Conservation (phyloP, 768 basidiomycete genomes). For the Xanthoconium purpureum region DNA sequence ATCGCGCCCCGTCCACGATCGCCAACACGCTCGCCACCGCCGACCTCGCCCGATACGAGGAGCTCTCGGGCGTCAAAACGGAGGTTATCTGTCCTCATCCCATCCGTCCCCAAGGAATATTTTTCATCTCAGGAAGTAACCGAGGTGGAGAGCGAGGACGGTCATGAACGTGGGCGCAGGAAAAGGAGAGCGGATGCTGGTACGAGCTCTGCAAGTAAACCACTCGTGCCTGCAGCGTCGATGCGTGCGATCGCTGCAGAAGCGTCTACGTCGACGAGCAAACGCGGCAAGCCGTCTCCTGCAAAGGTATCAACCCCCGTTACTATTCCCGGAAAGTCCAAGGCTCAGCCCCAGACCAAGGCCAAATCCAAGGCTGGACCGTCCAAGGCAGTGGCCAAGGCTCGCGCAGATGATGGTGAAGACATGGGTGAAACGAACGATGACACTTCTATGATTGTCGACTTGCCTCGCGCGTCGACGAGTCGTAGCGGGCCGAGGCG, state of each 20-base stretch:
- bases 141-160: background rate
- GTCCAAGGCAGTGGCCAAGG: background rate
- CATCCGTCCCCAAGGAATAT: conserved; percentile 26
- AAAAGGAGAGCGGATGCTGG: background rate
- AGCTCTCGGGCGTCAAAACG: conserved; percentile 15
- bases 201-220: background rate
- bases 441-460: conserved; percentile 10
- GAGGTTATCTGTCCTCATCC: conserved; percentile 29
- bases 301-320: conserved; percentile 6
- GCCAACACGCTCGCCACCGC: conserved; percentile 6
- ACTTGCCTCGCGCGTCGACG: conserved; percentile 8
- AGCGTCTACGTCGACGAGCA: conserved; percentile 16
- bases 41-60: conserved; percentile 4
- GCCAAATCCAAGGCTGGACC: background rate
- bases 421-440: background rate
- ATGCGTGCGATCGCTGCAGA: conserved; percentile 24
- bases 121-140: conserved; percentile 17
- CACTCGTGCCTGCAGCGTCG: conserved; percentile 19
- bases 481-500: conserved; percentile 36
- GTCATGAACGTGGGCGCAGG: background rate
- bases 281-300: conserved; percentile 17
- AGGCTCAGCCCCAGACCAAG: conserved; percentile 1
- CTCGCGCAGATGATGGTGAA: background rate
- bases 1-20: background rate
- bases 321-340: conserved; percentile 1